Evolutionary conservation across 2,329 filamentous ascomycete genomes (phyloP).

Genomic region (Hypocrella siamensis): DNA sequence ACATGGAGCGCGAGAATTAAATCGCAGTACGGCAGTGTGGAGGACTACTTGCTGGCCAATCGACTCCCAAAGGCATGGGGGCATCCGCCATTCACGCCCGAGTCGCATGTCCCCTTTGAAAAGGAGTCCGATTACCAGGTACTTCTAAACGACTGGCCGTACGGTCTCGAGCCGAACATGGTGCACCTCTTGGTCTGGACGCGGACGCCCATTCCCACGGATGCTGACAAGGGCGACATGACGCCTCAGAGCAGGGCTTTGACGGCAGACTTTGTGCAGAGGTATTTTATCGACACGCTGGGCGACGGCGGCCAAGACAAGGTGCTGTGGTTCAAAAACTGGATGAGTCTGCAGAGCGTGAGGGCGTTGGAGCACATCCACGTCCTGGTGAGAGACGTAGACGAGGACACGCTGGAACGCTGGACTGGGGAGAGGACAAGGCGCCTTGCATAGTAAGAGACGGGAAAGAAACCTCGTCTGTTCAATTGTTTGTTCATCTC

Average conservation of each 20-base stretch:
- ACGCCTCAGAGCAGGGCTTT: slow-evolving; percentile 47
- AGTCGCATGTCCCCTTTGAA: slow-evolving; percentile 33
- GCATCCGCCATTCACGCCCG: slow-evolving; percentile 35
- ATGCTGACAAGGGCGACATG: slow-evolving; percentile 55
- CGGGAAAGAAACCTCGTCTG: slow-evolving; percentile 1
- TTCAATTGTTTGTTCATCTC: too few relatives aligned
- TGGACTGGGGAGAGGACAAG: slow-evolving; percentile 35
- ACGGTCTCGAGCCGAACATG: slow-evolving; percentile 51
- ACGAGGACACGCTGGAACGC: slow-evolving; percentile 31
- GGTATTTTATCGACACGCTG: slow-evolving; percentile 48
- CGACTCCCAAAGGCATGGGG: slow-evolving; percentile 56
- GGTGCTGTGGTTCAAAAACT: slow-evolving; percentile 88
- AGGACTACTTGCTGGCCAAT: slow-evolving; percentile 60
- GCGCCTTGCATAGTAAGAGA: too few relatives aligned
- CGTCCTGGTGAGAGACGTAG: slow-evolving; percentile 46
- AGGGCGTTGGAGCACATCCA: slow-evolving; percentile 83
- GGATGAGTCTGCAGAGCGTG: slow-evolving; percentile 76
- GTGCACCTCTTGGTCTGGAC: slow-evolving; percentile 88
- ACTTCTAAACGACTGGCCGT: slow-evolving; percentile 86
- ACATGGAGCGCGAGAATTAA: slow-evolving; percentile 58
- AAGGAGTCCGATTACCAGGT: slow-evolving; percentile 48
- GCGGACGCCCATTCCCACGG: slow-evolving; percentile 63
- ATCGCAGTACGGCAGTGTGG: slow-evolving; percentile 61
- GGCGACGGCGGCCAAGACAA: slow-evolving; percentile 29
- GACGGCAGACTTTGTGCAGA: slow-evolving; percentile 55